Evolutionary conservation across 345 rosid genomes (phyloP), one percentile per base, ranked within the genome.

Genomic region (Moringa oleifera): DNA sequence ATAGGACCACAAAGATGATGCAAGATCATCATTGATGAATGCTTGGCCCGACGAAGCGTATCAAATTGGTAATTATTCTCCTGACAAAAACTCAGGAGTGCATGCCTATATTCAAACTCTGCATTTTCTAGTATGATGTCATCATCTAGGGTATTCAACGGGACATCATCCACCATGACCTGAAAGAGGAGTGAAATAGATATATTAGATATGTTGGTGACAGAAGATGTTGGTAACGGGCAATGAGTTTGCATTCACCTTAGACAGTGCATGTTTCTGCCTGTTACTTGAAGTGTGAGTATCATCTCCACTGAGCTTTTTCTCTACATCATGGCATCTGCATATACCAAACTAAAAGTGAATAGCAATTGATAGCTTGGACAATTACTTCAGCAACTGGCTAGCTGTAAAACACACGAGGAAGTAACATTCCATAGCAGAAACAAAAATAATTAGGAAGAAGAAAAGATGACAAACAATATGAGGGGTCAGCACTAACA

Each of bases 11-110:
- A 75, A 45, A 83, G 87, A 64, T 79, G 73, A 73, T 87, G 71
- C 25, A 90, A 77, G 72, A 87, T 77, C 92, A 85, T 84, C 90
- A 87, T 87, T 2, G 90, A 80, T 21, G 97, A 84, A 74, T 82
- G 64, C 74, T 90, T 90, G 65, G 90, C 92, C 46, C 80, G 81
- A 46, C 90, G 80, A 65, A 85, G 86, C 12, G 80, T 71, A 75
- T 88, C 82, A 47, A 87, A 87, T 62, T 77, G 78, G 72, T 83
- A 82, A 58, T 77, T 63, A 63, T 85, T 70, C 51, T 63, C 62
- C 66, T 82, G 84, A 65, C 85, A 87, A 45, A 90, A 75, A 19
- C 60, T 51, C 77, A 90, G 65, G 55, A 90, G 81, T 28, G n/a
- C 49, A 62, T 75, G 81, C 71, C 92, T 79, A 51, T 67, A 79